phyloP scores from a whole-genome alignment of 805 yeast species.

The Wickerhamomyces strasburgensis region DNA sequence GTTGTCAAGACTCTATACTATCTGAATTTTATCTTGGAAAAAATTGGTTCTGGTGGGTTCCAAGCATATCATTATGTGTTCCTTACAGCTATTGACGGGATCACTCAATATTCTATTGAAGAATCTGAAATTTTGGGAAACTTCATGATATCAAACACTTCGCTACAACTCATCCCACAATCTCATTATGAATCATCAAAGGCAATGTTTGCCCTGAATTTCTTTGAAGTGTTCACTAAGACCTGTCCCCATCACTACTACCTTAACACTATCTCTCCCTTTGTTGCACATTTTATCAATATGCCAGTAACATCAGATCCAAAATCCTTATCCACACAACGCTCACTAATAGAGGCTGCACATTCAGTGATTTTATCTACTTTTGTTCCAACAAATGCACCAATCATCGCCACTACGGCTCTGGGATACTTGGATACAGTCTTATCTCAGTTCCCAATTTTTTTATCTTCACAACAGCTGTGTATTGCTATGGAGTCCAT shows the following conservation, averaged over 20 bases:
- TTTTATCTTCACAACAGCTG: constrained; percentile 50
- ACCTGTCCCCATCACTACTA: constrained; percentile 31
- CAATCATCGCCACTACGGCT: constrained; percentile 22
- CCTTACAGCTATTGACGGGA: constrained; percentile 41
- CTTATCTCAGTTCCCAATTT: constrained; percentile 50
- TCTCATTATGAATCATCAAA: constrained; percentile 26
- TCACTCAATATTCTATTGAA: constrained; percentile 26
- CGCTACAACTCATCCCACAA: constrained; percentile 15
- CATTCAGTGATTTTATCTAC: constrained; percentile 54
- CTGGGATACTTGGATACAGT: constrained; percentile 42
- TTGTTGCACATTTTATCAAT: constrained; percentile 20
- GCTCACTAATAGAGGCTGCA: constrained; percentile 49
- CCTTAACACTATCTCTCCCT: constrained; percentile 29
- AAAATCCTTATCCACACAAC: constrained; percentile 11
- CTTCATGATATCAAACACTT: constrained; percentile 25
- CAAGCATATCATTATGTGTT: constrained; percentile 59
- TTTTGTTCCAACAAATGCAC: constrained; percentile 20
- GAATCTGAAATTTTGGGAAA: constrained; percentile 26
- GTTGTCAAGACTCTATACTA: constrained; percentile 39
- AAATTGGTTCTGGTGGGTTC: constrained; percentile 62
- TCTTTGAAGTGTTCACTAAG: constrained; percentile 27
- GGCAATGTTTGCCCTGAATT: constrained; percentile 26
- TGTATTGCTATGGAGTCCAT: constrained; percentile 53
- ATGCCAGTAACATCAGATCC: constrained; percentile 8
- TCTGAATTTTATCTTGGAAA: constrained; percentile 42